Evolutionary conservation across 140 eudicot species (phyloP), one percentile per base, ranked within the genome.

Genomic region (Oenanthe javanica): DNA sequence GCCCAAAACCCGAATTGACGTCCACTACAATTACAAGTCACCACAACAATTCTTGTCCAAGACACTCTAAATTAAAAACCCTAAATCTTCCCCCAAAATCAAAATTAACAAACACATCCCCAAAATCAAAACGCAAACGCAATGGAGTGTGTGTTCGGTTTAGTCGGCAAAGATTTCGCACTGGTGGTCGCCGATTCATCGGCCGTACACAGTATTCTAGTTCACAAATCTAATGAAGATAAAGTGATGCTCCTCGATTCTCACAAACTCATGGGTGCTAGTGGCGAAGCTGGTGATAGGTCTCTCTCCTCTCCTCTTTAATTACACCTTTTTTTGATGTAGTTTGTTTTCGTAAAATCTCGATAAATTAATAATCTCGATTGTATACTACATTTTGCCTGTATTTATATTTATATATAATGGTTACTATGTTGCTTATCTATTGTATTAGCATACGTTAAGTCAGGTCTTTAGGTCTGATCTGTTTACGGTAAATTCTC

Each of bases 281-380:
- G 97, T 70, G 99, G 99, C 80, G 97, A 94, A 82, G 87, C 93
- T 67, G 99, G 97, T 46, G 99, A 94, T 85, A 89, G 99, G 99
- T 94, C 54, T 36, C 50, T 14, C 59, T 11, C n/a, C 45, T 5
- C 50, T 47, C 19, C 36, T 9, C 36, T 48, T 9, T 11, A 50
- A 50, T 21, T 57, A 5, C 55, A 12, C 3, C 55, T 18, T 5
- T 18, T 54, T 11, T 49, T 16, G 1, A n/a, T 16, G 61, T 55
- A 23, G 19, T 57, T 27, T 57, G 27, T 7, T 19, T 18, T 2
- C 25, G 66, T 57, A 57, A 19, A 57, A 57, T 19, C 63, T 54
- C n/a, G 63, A 16, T 54, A 54, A 57, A 57, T 6, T n/a, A 59
- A 21, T 59, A 59, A 59, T 3, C 36, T 61, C 69, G 31, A 21